A percentile compares a stretch with the other conserved stretches of the same genome.
phyloP scores from a whole-genome alignment of 495 filamentous ascomycete genomes.

The Achaetomiella virescens region DNA sequence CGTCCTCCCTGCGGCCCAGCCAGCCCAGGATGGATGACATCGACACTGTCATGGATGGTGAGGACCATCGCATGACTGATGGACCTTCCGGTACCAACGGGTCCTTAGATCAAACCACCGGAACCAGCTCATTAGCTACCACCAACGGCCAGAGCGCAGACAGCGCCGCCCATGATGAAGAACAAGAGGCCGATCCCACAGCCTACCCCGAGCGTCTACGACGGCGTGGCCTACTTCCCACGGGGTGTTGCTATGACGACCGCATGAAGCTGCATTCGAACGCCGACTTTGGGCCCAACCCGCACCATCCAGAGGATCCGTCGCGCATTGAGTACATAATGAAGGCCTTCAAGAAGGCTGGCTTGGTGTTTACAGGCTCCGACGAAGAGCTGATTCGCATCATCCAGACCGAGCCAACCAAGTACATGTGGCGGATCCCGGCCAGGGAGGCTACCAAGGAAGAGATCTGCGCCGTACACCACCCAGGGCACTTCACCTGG shows the following conservation, averaged over 20 bases:
- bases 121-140: constrained; percentile 19
- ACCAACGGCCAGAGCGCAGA: constrained; percentile 25
- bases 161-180: constrained; percentile 16
- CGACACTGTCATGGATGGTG: constrained; percentile 33
- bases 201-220: constrained; percentile 19
- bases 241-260: constrained; percentile 81
- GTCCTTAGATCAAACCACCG: constrained; percentile 19
- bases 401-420: constrained; percentile 41
- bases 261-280: constrained; percentile 92
- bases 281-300: constrained; percentile 55
- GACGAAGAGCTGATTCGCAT: constrained; percentile 41
- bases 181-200: constrained; percentile 19
- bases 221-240: constrained; percentile 45
- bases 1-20: neutral
- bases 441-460: constrained; percentile 66
- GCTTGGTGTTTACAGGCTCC: constrained; percentile 56
- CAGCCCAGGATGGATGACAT: constrained; percentile 28
- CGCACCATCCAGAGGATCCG: constrained; percentile 91
- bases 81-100: constrained; percentile 33
- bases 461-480: constrained; percentile 76
- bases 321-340: constrained; percentile 85
- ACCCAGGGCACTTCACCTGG: constrained; percentile 67
- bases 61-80: constrained; percentile 32
- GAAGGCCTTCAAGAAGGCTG: constrained; percentile 70
- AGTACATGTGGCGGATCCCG: constrained; percentile 67